Evolutionary conservation across 2,329 filamentous ascomycete species (phyloP).

Genomic region (Fusarium sterilihyphosum): DNA sequence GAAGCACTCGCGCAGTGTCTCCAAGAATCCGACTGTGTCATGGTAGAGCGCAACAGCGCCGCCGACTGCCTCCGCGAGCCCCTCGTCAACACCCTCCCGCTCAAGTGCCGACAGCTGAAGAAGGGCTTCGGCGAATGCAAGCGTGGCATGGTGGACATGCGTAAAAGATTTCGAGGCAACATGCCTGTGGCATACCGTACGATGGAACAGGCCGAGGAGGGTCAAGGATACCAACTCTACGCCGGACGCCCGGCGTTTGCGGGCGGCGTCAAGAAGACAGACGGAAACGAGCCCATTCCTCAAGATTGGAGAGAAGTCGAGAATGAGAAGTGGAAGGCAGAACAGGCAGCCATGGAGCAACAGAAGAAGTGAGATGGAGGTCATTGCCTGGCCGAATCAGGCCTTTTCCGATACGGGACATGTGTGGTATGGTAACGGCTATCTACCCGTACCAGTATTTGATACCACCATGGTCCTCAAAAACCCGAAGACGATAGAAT

Average conservation of each 20-base stretch:
- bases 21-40: conserved; percentile 95
- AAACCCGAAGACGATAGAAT: background rate
- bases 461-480: background rate
- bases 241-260: conserved; percentile 78
- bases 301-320: conserved; percentile 72
- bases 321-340: conserved; percentile 65
- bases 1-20: conserved; percentile 93
- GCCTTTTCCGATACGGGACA: background rate
- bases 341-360: conserved; percentile 45
- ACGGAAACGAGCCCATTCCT: conserved; percentile 71
- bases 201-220: conserved; percentile 66
- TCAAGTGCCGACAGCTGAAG: conserved; percentile 90
- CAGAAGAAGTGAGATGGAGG: conserved; percentile 36
- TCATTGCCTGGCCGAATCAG: background rate
- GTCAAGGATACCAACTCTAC: conserved; percentile 77
- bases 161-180: conserved; percentile 96
- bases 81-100: conserved; percentile 82
- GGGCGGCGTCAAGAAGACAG: conserved; percentile 70
- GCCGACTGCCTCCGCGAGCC: conserved; percentile 89
- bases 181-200: conserved; percentile 77
- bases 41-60: conserved; percentile 87
- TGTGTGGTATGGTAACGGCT: background rate
- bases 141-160: conserved; percentile 97
- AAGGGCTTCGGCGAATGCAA: conserved; percentile 96
- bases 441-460: background rate